A percentile compares a stretch with the other conserved stretches of the same genome.
Conservation (phyloP, 2,329 filamentous ascomycete species). For the Neocucurbitaria cava region DNA sequence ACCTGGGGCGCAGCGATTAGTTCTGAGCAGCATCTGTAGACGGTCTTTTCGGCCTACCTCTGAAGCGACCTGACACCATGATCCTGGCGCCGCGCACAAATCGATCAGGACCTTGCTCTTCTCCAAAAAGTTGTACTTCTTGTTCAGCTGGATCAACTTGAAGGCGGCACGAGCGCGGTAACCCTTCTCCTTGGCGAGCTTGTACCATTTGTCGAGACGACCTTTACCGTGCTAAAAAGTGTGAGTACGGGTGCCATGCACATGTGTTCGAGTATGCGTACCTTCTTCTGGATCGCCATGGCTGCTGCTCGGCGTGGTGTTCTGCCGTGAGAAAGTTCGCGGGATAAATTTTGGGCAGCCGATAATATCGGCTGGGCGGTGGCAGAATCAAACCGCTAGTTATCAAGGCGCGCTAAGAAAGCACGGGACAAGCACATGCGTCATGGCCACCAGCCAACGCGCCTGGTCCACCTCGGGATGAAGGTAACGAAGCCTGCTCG, state of each 20-base stretch:
- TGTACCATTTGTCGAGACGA: conserved; percentile 98
- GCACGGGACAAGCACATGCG: conserved; percentile 21
- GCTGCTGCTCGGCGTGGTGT: conserved; percentile 31
- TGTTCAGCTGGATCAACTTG: conserved; percentile 97
- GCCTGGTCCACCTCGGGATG: conserved; percentile 21
- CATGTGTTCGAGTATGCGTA: conserved; percentile 7
- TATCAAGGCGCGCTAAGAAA: conserved; percentile 10
- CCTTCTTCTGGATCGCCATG: conserved; percentile 98
- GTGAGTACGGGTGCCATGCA: conserved; percentile 28
- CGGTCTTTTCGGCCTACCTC: conserved; percentile 70
- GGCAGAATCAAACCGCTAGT: conserved; percentile 32
- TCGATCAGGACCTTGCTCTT: conserved; percentile 96
- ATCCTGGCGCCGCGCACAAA: conserved; percentile 93
- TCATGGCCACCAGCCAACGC: conserved; percentile 22
- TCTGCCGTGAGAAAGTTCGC: conserved; percentile 24
- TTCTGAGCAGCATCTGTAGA: not conserved
- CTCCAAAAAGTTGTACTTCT: conserved; percentile 98
- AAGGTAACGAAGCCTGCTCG: conserved; percentile 22
- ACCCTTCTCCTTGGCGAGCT: conserved; percentile 97
- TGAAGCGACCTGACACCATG: conserved; percentile 71
- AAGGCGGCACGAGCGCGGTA: conserved; percentile 95
- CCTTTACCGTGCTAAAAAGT: conserved; percentile 80
- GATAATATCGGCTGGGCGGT: conserved; percentile 17
- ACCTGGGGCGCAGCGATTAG: conserved; percentile 51
- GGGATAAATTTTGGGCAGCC: conserved; percentile 26